Evolutionary conservation across 768 basidiomycete genomes (phyloP), one percentile per base, ranked within the genome.

Genomic region (button mushroom (Agaricus bisporus)): DNA sequence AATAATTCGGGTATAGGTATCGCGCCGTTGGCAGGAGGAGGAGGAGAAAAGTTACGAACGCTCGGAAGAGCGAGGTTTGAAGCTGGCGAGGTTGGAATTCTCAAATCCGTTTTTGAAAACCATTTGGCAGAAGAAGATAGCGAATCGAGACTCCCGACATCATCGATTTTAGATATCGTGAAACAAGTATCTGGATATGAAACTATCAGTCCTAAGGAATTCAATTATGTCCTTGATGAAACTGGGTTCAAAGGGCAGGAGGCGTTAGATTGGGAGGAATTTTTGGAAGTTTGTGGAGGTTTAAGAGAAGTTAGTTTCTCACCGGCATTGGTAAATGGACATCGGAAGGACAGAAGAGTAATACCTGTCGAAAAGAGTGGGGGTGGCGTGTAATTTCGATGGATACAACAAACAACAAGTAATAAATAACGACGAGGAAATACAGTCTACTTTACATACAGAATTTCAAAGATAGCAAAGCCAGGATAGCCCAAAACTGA

Each of bases 261-360:
- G 26, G 76, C 78, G 25, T 69, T 97, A 44, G 82, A 85, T 57
- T 83, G 91, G 61, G 88, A 95, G 58, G 89, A 91, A 63, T 95
- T 95, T 66, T 74, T 94, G 46, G 91, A 95, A 81, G 90, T 90
- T 36, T 90, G 86, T 63, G 87, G 82, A 2, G 81, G 78, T 51
- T 68, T 91, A 56, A 88, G 83, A 66, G 87, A 87, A 58, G 78
- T 85, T 61, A 78, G 66, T 65, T 79, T 76, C 50, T 65, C 69
- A 4, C 73, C 73, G 57, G 57, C 60, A 2, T 61, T 41, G 26
- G 37, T 54, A n/a, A 17, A 12, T 44, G 41, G 50, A 18, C 17
- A 11, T 2, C 22, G 61, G 9, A 56, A 56, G 48, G 58, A 55
- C 42, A 68, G 77, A 37, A 54, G 59, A 48, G 72, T 69, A 35